Evolutionary conservation across 192 early-diverging fungal genomes (phyloP), one percentile per base, ranked within the genome.

Genomic region (Coemansia asiatica): DNA sequence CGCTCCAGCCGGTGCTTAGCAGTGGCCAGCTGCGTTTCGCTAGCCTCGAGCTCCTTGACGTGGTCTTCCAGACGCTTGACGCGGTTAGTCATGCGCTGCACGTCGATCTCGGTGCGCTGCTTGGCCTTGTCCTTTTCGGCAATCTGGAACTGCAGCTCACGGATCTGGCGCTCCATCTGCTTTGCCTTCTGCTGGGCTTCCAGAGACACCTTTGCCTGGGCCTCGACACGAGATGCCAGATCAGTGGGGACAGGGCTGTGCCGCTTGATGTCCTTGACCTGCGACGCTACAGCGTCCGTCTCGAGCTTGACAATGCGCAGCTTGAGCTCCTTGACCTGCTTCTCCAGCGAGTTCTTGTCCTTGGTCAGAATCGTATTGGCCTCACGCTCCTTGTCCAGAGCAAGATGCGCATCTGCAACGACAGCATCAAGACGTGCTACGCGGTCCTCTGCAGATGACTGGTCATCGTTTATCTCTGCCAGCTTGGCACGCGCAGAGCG

Each of bases 111-210:
- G 21, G 85, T 83, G 51, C 88, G 82, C 51, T 90, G 86, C 75
- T 91, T 91, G 50, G 89, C 75, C 75, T 92, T 93, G 28, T 96
- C 92, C 59, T 85, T 81, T 75, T 96, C 94, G 27, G 79, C 72
- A 9, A 96, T 69, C 65, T 95, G 92, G 80, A 91, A 91, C 76
- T 95, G 93, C 57, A 95, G 77, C 76, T 95, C 92, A 18, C 91
- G 85, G 64, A 95, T 86, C 60, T 87, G 83, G 60, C 93, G 83
- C 66, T 96, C 93, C 35, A 80, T 69, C 73, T 79, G 69, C 50
- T 75, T 75, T 28, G 69, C 38, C 56, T 69, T 79, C 33, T 76
- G 81, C 72, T 79, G 68, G 50, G 67, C 64, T 61, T 82, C 79
- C 10, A 76, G 58, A 6, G 81, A 70, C 29, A 68, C 65, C 72